Conservation (phyloP, 2,329 filamentous ascomycete species). For the Apiospora rasikravindrae region DNA sequence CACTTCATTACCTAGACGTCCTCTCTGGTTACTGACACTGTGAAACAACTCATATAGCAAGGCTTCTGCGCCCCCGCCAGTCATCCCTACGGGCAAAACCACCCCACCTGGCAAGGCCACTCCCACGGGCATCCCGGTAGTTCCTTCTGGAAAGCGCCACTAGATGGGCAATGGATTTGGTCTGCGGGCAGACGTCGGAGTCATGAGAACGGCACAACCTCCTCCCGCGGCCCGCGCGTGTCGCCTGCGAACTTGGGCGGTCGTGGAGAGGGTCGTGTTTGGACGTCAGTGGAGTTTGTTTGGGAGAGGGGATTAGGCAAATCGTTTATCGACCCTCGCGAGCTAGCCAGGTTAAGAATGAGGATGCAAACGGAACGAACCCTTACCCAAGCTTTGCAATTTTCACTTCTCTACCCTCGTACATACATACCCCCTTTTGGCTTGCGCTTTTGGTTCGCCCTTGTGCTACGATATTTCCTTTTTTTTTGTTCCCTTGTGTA, state of each 20-base stretch:
- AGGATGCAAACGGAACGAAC: background rate
- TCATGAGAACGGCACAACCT: background rate
- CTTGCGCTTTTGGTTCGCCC: background rate
- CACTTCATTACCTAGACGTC: background rate
- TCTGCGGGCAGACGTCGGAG: background rate
- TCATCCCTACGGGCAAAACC: background rate
- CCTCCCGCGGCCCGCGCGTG: background rate
- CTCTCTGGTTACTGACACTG: background rate
- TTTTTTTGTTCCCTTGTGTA: background rate
- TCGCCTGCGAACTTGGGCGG: background rate
- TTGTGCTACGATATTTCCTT: background rate
- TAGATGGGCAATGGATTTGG: background rate
- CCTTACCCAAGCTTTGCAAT: background rate
- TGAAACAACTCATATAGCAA: background rate
- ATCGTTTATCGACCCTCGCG: background rate
- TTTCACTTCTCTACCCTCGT: slow-evolving; percentile 3
- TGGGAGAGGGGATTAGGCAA: background rate
- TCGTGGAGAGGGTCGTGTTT: background rate
- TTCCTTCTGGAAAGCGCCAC: background rate
- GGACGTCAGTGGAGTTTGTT: background rate
- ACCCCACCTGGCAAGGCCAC: background rate
- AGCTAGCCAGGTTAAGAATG: background rate
- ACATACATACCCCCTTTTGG: background rate
- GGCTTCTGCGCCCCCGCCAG: background rate
- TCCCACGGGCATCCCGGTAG: background rate